Evolutionary conservation across 2,329 filamentous ascomycete genomes (phyloP).

Genomic region (Neofusicoccum parvum): DNA sequence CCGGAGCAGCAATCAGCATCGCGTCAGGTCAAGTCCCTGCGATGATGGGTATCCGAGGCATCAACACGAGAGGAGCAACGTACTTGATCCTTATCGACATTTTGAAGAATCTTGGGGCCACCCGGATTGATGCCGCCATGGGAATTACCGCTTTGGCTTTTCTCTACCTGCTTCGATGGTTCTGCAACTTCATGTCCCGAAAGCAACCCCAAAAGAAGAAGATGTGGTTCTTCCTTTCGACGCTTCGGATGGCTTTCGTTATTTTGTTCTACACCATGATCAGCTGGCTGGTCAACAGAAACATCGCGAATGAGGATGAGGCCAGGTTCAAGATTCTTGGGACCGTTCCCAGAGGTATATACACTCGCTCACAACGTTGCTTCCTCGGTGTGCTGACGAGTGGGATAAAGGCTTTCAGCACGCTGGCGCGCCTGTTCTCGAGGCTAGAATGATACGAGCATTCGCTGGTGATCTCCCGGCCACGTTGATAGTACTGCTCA

Average conservation of each 20-base stretch:
- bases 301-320: conserved; percentile 40
- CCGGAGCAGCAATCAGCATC: conserved; percentile 66
- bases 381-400: background rate
- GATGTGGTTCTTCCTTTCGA: conserved; percentile 60
- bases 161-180: conserved; percentile 58
- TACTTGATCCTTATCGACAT: background rate
- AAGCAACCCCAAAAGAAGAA: conserved; percentile 62
- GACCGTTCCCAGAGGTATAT: conserved; percentile 44
- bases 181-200: conserved; percentile 47
- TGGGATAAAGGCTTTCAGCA: conserved; percentile 56
- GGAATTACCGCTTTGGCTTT: conserved; percentile 61
- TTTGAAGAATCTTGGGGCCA: conserved; percentile 53
- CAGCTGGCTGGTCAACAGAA: conserved; percentile 63
- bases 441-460: conserved; percentile 52
- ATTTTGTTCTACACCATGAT: conserved; percentile 65
- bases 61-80: background rate
- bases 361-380: too few species aligned
- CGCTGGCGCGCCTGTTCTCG: conserved; percentile 50
- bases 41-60: conserved; percentile 55
- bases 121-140: conserved; percentile 60
- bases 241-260: conserved; percentile 62
- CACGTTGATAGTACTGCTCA: conserved; percentile 61
- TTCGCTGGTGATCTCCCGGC: conserved; percentile 59
- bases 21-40: conserved; percentile 66
- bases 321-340: conserved; percentile 59